Evolutionary conservation across 2,329 filamentous ascomycete species (phyloP).

Genomic region (Helminthosporium solani): DNA sequence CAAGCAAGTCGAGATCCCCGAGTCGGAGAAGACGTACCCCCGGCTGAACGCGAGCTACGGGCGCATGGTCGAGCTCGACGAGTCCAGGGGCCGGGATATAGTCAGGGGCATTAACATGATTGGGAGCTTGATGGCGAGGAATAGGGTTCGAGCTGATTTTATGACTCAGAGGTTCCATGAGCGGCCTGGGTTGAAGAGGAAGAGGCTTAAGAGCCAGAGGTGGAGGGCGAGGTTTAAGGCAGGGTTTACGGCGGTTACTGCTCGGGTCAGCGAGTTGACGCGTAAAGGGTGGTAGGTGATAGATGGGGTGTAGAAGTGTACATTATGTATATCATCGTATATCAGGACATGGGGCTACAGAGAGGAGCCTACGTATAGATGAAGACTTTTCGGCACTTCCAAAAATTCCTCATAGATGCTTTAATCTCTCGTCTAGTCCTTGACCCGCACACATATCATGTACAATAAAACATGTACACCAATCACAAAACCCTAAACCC

Average conservation of each 20-base stretch:
- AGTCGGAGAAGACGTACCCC: conserved; percentile 23
- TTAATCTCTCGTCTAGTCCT: too few relatives aligned
- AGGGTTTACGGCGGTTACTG: conserved; percentile 66
- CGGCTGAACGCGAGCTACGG: conserved; percentile 45
- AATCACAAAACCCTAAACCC: too few relatives aligned
- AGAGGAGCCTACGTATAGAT: too few relatives aligned
- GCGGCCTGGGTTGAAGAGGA: conserved; percentile 72
- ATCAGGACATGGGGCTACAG: too few relatives aligned
- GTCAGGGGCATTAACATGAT: conserved; percentile 50
- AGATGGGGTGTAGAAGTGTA: not conserved
- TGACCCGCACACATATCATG: too few relatives aligned
- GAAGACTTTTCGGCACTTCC: too few relatives aligned
- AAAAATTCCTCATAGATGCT: too few relatives aligned
- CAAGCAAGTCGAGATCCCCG: conserved; percentile 9
- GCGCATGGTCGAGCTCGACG: conserved; percentile 42
- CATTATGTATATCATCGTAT: not conserved
- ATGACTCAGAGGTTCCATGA: conserved; percentile 70
- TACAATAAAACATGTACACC: too few relatives aligned
- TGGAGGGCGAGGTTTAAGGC: conserved; percentile 69
- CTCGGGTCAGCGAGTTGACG: conserved; percentile 67
- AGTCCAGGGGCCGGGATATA: conserved; percentile 45
- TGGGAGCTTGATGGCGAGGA: conserved; percentile 48
- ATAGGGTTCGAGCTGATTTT: conserved; percentile 60
- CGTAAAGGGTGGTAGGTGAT: conserved; percentile 74
- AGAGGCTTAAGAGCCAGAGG: conserved; percentile 68